Base-by-base conservation (phyloP, 805 yeast species). In the Zygosaccharomyces rouxii region DNA sequence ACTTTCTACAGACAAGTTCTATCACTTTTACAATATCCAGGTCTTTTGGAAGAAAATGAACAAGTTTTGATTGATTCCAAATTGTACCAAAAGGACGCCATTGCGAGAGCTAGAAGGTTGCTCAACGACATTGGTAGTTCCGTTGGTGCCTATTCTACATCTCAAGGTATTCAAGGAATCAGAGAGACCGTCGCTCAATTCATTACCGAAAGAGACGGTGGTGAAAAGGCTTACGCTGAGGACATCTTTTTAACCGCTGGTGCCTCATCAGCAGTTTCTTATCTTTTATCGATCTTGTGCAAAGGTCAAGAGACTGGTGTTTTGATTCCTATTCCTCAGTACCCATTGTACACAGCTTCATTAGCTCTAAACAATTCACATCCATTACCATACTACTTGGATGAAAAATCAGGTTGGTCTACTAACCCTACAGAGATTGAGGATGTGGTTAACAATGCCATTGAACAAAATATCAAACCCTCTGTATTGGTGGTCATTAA, bases 281-380 rank as follows among this genome's bases (percentile, higher is more conserved):
- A 85, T 58, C 71, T 94, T 50, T 71, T 94, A 47, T 83, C 83
- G 44, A 75, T 90, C 25, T 69, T 94, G 16, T 77, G 94, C 4
- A 67, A 74, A 33, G 88, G 89, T 35, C 77, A 77, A 37, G 69
- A 79, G 49, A 76, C 94, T 2, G 95, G 95, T 42, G 78, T 86
- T 73, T 62, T 95, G 69, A 89, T 94, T 55, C 99, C 99, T 28
- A 92, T 94, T 57, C 99, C 99, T 11, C 99, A 94, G 71, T 94
- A 94, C 66, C 99, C 99, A 3, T 76, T 94, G 51, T 94, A 94
- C 71, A 89, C 97, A 3, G 99, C 99, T n/a, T 77, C 96, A 3
- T 75, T 94, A 58, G 84, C 97, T 2, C 74, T 95, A 61, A 86
- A 86, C 63, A 80, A 86, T 59, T 81, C 96, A 18, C 79, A 83